phyloP scores from a whole-genome alignment of 2,329 filamentous ascomycete genomes.

The Dothideomycetes sp. region DNA sequence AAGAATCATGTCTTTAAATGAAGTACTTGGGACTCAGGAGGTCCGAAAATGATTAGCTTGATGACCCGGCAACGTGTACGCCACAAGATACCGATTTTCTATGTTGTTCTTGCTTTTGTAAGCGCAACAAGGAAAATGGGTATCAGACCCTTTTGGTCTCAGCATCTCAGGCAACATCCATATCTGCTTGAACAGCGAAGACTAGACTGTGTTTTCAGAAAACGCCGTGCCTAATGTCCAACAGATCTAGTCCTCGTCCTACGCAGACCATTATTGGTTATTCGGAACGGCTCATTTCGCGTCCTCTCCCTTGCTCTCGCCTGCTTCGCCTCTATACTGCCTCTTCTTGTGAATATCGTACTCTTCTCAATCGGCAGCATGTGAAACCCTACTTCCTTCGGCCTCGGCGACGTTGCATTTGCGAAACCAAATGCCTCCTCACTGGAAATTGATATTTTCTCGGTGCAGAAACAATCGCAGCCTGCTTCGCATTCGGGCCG shows the following conservation, averaged over 20 bases:
- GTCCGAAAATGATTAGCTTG: too few species aligned
- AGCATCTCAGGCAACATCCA: too few species aligned
- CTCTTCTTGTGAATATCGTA: background rate
- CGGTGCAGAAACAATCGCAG: slow-evolving; percentile 14
- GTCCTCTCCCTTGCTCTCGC: background rate
- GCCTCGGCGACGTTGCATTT: background rate
- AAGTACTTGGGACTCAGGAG: too few species aligned
- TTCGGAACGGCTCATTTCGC: background rate
- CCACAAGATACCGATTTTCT: too few species aligned
- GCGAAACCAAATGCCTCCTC: slow-evolving; percentile 4
- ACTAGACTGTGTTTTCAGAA: too few species aligned
- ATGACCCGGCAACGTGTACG: too few species aligned
- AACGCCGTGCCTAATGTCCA: background rate
- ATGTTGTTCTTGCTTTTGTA: too few species aligned
- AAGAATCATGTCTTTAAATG: too few species aligned
- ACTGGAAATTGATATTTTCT: background rate
- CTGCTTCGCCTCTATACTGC: background rate
- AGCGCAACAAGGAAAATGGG: too few species aligned
- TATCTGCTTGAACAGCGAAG: too few species aligned
- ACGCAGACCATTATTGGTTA: background rate
- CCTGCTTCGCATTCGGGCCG: slow-evolving; percentile 15
- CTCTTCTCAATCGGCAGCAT: background rate
- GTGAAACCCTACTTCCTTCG: background rate
- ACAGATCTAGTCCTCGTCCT: background rate
- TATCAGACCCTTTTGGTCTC: too few species aligned